These are phyloP conservation scores for Thalassiosira delicatula DNA, from an alignment of 352 stramenopile genomes.

Conservation along the genomic window DNA sequence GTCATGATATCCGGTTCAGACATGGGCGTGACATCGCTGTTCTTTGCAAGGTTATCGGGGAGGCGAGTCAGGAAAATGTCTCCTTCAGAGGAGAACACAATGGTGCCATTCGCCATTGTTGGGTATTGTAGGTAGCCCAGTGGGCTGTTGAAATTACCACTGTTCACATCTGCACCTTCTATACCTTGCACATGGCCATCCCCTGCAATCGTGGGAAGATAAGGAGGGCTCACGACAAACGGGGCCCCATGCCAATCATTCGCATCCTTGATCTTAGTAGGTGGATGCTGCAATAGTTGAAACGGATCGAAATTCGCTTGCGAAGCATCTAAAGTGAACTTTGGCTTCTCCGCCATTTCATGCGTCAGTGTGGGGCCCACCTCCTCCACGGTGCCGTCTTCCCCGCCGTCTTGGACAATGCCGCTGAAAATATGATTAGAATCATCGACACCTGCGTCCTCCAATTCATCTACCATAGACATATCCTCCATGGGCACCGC, in stretches of 20 bases:
- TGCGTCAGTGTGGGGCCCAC: not conserved
- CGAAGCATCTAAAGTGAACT: not conserved
- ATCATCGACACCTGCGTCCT: too few species aligned
- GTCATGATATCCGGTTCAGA: not conserved
- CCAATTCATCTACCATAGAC: too few species aligned
- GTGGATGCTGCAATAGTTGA: conserved; percentile 1
- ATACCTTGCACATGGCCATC: too few species aligned
- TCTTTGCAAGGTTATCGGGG: not conserved
- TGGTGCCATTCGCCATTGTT: conserved; percentile 60
- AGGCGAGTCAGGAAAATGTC: conserved; percentile 73
- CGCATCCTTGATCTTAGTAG: conserved; percentile 22
- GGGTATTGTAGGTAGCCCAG: conserved; percentile 71
- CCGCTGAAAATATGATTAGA: too few species aligned
- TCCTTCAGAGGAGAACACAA: conserved; percentile 81
- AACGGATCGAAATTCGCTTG: conserved; percentile 43
- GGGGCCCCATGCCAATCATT: conserved; percentile 54
- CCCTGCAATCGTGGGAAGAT: conserved; percentile 8
- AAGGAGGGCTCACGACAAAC: conserved; percentile 35
- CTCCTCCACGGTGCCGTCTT: conserved; percentile 5
- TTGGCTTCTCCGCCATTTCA: not conserved
- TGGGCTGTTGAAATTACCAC: not conserved
- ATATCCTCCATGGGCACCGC: too few species aligned
- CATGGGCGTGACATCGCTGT: not conserved
- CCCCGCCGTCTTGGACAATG: too few species aligned
- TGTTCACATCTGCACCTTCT: conserved; percentile 8